Evolutionary conservation across 1,139 yeast species (phyloP).

Genomic region (Candida sanyaensis): DNA sequence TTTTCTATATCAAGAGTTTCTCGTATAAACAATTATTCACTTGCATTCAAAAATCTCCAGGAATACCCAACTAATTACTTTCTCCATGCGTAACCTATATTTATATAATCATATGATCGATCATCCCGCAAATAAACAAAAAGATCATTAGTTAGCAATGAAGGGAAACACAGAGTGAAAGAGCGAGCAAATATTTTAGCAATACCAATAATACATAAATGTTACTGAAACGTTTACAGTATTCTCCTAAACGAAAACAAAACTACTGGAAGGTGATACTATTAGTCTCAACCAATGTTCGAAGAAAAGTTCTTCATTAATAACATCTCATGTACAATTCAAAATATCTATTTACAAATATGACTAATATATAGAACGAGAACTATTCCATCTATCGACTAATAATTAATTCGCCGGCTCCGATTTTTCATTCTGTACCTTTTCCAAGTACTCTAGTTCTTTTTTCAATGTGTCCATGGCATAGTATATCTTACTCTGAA

Average conservation of each 20-base stretch:
- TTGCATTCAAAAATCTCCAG: no score
- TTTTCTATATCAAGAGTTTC: neutral
- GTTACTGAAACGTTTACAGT: neutral
- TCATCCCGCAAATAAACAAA: neutral
- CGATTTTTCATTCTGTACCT: slow-evolving; percentile 27
- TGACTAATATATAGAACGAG: neutral
- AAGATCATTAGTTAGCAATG: neutral
- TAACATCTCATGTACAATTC: neutral
- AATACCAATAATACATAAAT: no score
- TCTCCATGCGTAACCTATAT: neutral
- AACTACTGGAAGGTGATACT: no score
- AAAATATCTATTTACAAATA: slow-evolving; percentile 1
- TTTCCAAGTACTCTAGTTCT: slow-evolving; percentile 47
- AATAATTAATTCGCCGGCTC: slow-evolving; percentile 9
- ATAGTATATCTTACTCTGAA: slow-evolving; percentile 89
- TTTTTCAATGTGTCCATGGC: slow-evolving; percentile 51
- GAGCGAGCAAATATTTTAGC: no score
- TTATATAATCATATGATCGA: neutral
- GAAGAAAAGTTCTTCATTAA: neutral
- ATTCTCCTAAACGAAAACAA: neutral
- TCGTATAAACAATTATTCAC: neutral
- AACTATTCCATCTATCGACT: no score
- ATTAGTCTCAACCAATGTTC: neutral
- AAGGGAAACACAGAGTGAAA: no score
- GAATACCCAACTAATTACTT: no score